A percentile compares a stretch with the other conserved stretches of the same genome.
Conservation (phyloP, 2,329 filamentous ascomycete species). For the Fusarium drepaniforme region DNA sequence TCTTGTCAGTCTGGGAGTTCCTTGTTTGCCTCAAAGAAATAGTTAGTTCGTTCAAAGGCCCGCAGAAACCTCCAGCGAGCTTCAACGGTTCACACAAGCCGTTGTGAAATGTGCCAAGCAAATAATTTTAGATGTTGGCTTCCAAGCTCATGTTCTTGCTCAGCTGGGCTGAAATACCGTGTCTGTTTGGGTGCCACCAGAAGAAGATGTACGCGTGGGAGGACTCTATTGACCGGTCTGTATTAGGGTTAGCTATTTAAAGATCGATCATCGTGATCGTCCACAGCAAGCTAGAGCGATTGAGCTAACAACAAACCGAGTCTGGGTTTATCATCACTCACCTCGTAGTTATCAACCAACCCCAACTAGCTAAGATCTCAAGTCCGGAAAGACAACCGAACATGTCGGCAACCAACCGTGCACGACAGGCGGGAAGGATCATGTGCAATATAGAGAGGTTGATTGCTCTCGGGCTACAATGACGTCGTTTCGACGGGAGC, state of each 20-base stretch:
- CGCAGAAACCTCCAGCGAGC: background rate
- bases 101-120: background rate
- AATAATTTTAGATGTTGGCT: background rate
- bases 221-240: background rate
- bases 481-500: conserved; percentile 9
- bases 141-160: background rate
- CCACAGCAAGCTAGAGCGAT: background rate
- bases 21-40: background rate
- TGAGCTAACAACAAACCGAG: background rate
- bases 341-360: background rate
- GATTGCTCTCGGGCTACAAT: conserved; percentile 18
- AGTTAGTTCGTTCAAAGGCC: background rate
- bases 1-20: background rate
- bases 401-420: background rate
- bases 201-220: background rate
- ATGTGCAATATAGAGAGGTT: background rate
- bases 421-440: conserved; percentile 13
- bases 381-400: background rate
- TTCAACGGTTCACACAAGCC: background rate
- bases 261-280: background rate
- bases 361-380: background rate
- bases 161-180: background rate
- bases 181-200: background rate
- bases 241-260: background rate
- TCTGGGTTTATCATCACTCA: background rate